Conservation (phyloP, 106 monocot species). For the Chionographis japonica region DNA sequence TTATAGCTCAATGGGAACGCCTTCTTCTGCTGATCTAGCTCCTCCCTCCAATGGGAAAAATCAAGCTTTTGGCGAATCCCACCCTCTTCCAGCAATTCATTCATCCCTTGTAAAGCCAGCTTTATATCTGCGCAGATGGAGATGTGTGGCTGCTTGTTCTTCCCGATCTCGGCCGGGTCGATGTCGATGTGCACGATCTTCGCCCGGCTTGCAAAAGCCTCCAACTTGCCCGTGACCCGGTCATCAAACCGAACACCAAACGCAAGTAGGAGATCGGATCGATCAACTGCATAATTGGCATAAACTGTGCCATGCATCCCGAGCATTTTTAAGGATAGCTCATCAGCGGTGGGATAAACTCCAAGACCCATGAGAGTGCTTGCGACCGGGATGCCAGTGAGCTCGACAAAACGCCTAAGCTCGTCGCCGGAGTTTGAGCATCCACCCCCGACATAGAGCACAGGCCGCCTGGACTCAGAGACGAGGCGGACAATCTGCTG, state of each 20-base stretch:
- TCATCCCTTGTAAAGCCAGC: constrained; percentile 55
- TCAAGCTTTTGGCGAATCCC: constrained; percentile 28
- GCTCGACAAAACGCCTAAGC: constrained; percentile 54
- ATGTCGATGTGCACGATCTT: constrained; percentile 97
- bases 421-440: constrained; percentile 57
- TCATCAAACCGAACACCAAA: constrained; percentile 96
- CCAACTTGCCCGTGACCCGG: constrained; percentile 82
- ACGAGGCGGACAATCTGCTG: constrained; percentile 61
- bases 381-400: constrained; percentile 77
- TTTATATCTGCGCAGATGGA: constrained; percentile 84
- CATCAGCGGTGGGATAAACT: constrained; percentile 36
- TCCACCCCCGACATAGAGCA: constrained; percentile 84
- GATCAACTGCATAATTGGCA: constrained; percentile 81
- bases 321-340: constrained; percentile 78
- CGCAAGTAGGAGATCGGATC: constrained; percentile 77
- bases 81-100: constrained; percentile 32
- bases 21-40: constrained; percentile 64
- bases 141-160: constrained; percentile 89
- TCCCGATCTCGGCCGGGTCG: constrained; percentile 91
- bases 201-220: constrained; percentile 82
- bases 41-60: constrained; percentile 65
- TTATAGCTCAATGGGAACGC: constrained; percentile 59
- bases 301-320: constrained; percentile 94
- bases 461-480: constrained; percentile 51
- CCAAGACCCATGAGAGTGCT: constrained; percentile 95